These are phyloP conservation scores for Trifolium pratense DNA, from an alignment of 306 rosid genomes.

Conservation along the genomic window DNA sequence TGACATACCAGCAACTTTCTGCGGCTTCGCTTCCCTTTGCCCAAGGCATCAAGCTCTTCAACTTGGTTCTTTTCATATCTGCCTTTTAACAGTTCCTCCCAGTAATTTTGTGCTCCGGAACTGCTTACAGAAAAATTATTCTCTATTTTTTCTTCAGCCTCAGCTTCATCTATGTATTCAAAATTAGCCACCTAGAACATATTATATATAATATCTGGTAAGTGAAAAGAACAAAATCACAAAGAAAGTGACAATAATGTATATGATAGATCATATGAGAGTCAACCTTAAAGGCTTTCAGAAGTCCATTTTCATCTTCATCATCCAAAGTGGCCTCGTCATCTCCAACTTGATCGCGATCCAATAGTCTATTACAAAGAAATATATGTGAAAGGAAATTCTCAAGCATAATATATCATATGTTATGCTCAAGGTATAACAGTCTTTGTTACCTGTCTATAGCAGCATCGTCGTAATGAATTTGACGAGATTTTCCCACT, in stretches of 20 bases:
- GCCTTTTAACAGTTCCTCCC: slow-evolving; percentile 94
- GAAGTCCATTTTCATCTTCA: slow-evolving; percentile 84
- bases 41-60: slow-evolving; percentile 82
- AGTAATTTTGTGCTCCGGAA: slow-evolving; percentile 68
- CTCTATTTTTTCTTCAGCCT: slow-evolving; percentile 70
- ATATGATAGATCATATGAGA: slow-evolving; percentile 34
- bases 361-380: slow-evolving; percentile 66
- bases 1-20: slow-evolving; percentile 61
- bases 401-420: slow-evolving; percentile 31
- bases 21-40: slow-evolving; percentile 92
- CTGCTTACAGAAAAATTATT: slow-evolving; percentile 36
- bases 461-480: slow-evolving; percentile 95
- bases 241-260: slow-evolving; percentile 11
- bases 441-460: slow-evolving; percentile 68
- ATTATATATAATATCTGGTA: slow-evolving; percentile 18
- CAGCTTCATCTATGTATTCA: slow-evolving; percentile 82
- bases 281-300: slow-evolving; percentile 90
- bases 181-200: slow-evolving; percentile 89
- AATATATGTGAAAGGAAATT: slow-evolving; percentile 35
- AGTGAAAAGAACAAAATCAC: slow-evolving; percentile 6
- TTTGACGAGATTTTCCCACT: slow-evolving; percentile 87
- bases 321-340: slow-evolving; percentile 85
- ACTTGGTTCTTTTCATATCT: slow-evolving; percentile 76
- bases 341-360: slow-evolving; percentile 84
- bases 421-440: slow-evolving; percentile 3